Percentiles rank a stretch among this genome's conserved stretches.
phyloP scores from a whole-genome alignment of 768 basidiomycete genomes.

The Russula abietina region DNA sequence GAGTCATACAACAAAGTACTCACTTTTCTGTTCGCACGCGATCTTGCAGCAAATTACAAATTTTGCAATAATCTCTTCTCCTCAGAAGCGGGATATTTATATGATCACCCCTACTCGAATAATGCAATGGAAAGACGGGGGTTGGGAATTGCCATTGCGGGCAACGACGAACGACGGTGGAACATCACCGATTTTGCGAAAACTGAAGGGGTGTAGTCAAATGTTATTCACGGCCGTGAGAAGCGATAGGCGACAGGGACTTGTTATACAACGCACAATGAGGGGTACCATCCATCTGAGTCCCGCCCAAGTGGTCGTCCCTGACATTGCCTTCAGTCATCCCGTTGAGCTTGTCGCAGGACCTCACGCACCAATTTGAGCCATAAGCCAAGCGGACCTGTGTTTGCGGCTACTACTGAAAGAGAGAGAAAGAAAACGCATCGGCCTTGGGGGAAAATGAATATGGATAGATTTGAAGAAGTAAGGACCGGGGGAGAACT shows the following conservation, averaged over 20 bases:
- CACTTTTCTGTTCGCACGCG: slow-evolving; percentile 75
- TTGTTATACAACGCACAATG: slow-evolving; percentile 73
- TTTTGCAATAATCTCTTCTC: slow-evolving; percentile 69
- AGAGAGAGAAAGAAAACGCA: no score
- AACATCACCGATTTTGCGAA: slow-evolving; percentile 64
- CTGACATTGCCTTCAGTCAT: slow-evolving; percentile 56
- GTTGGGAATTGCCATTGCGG: slow-evolving; percentile 69
- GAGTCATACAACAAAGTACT: slow-evolving; percentile 30
- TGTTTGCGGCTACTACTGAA: no score
- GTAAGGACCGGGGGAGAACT: slow-evolving; percentile 28
- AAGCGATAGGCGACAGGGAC: slow-evolving; percentile 3
- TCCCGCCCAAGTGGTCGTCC: slow-evolving; percentile 85
- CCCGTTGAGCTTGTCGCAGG: no score
- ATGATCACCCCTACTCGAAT: slow-evolving; percentile 51
- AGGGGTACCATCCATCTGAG: slow-evolving; percentile 57
- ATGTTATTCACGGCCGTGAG: slow-evolving; percentile 46
- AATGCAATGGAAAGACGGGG: slow-evolving; percentile 85
- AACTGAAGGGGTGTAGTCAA: slow-evolving; percentile 84
- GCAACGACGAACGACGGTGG: slow-evolving; percentile 58
- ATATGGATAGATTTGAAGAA: no score
- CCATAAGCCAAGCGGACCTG: no score
- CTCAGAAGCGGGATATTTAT: slow-evolving; percentile 73
- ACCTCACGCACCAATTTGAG: no score
- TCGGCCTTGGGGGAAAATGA: no score
- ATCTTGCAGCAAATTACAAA: slow-evolving; percentile 73